A percentile compares a stretch with the other conserved stretches of the same genome.
These are phyloP conservation scores for Lachnellula hyalina DNA, from an alignment of 2,329 filamentous ascomycete species.

Conservation along the genomic window DNA sequence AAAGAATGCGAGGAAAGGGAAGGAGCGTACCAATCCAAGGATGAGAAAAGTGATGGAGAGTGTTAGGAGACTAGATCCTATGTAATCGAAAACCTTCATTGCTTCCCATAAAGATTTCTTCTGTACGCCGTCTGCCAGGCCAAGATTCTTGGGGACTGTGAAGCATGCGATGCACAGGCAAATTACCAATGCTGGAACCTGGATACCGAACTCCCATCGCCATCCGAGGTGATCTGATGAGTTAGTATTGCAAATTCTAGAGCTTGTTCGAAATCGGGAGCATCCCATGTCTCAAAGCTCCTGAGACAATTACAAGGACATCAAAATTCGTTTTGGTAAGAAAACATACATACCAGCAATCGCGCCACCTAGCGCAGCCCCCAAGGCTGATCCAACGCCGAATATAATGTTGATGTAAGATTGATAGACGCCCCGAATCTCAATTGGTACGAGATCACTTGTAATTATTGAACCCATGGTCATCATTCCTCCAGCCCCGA, in stretches of 20 bases:
- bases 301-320: too few species aligned
- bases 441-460: constrained; percentile 68
- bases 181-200: constrained; percentile 47
- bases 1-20: background rate
- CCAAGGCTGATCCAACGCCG: constrained; percentile 52
- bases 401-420: constrained; percentile 63
- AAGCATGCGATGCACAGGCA: constrained; percentile 42
- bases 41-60: constrained; percentile 50
- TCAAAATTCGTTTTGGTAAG: too few species aligned
- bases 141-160: constrained; percentile 49
- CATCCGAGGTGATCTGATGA: constrained; percentile 55
- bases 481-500: constrained; percentile 68
- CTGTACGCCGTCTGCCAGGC: constrained; percentile 39
- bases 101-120: constrained; percentile 43
- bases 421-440: constrained; percentile 61
- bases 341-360: constrained; percentile 44
- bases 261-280: too few species aligned
- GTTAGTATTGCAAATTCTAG: too few species aligned
- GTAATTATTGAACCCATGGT: constrained; percentile 66
- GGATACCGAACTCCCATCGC: constrained; percentile 66
- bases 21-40: constrained; percentile 45
- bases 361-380: constrained; percentile 64
- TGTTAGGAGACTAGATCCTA: constrained; percentile 49
- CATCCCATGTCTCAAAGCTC: too few species aligned
- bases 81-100: constrained; percentile 51